Percentiles rank a stretch among this genome's conserved stretches.
phyloP scores from a whole-genome alignment of 164 flowering plant genomes.

The Chimonanthus salicifolius region DNA sequence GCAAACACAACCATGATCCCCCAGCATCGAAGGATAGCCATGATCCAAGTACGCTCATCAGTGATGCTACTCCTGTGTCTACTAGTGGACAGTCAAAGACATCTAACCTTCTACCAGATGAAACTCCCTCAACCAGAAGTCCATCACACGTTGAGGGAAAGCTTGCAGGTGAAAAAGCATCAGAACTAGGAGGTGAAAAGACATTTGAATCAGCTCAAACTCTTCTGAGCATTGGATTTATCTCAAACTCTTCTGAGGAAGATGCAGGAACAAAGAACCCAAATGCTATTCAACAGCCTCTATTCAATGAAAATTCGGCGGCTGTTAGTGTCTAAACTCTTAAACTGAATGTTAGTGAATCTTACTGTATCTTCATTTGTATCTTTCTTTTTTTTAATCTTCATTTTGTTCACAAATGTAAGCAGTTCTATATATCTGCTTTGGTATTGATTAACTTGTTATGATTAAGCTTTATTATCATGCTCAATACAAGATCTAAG shows the following conservation, averaged over 20 bases:
- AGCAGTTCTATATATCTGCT: conserved; percentile 21
- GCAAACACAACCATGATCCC: conserved; percentile 76
- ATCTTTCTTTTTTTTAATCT: background rate
- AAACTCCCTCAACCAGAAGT: conserved; percentile 24
- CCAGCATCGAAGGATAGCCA: conserved; percentile 70
- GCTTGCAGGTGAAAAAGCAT: conserved; percentile 14
- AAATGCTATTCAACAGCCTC: background rate
- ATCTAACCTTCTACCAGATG: conserved; percentile 20
- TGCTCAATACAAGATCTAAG: conserved; percentile 8
- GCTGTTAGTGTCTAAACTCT: conserved; percentile 9
- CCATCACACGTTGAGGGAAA: conserved; percentile 17
- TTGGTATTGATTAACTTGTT: conserved; percentile 13
- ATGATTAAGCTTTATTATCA: conserved; percentile 7
- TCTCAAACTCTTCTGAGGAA: conserved; percentile 13
- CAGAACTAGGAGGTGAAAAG: conserved; percentile 22
- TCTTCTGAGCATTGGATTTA: conserved; percentile 29
- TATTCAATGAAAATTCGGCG: conserved; percentile 4
- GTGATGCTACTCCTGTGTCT: conserved; percentile 46
- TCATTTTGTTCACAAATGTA: conserved; percentile 8
- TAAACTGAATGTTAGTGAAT: conserved; percentile 20
- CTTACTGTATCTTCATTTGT: conserved; percentile 4
- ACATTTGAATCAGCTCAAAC: conserved; percentile 27
- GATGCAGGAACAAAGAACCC: conserved; percentile 2
- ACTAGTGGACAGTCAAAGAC: conserved; percentile 35
- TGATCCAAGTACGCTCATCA: conserved; percentile 46